phyloP scores from a whole-genome alignment of 495 filamentous ascomycete genomes.

The Xylaria sp. region DNA sequence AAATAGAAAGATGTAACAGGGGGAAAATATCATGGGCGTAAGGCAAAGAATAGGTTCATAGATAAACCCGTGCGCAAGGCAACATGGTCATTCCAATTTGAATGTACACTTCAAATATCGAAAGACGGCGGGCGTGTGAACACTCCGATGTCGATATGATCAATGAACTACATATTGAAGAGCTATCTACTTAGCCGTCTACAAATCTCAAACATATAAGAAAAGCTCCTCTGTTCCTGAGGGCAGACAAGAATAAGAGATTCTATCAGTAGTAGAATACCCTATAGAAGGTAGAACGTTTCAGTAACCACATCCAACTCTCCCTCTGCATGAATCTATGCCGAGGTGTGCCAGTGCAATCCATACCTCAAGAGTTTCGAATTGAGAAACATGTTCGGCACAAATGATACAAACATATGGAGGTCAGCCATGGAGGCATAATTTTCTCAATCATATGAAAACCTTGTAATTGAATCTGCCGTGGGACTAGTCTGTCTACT shows the following conservation, averaged over 20 bases:
- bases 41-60: not conserved
- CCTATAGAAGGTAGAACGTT: not conserved
- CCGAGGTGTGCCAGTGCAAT: not conserved
- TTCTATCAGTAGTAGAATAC: not conserved
- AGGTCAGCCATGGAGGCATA: not conserved
- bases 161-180: not conserved
- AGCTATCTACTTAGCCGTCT: not conserved
- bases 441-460: not conserved
- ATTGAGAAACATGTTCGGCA: not conserved
- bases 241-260: not conserved
- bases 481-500: constrained; percentile 27
- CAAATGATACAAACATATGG: not conserved
- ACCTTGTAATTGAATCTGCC: constrained; percentile 21
- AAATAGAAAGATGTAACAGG: not conserved
- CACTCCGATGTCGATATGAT: not conserved
- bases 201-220: not conserved
- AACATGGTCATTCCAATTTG: too few relatives aligned
- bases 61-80: not conserved
- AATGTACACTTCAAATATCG: too few relatives aligned
- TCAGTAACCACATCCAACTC: not conserved
- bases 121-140: not conserved
- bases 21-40: not conserved
- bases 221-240: not conserved
- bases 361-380: not conserved
- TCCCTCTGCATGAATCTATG: not conserved